phyloP scores from a whole-genome alignment of 2,329 filamentous ascomycete species.

The Pseudogymnoascus sp. region DNA sequence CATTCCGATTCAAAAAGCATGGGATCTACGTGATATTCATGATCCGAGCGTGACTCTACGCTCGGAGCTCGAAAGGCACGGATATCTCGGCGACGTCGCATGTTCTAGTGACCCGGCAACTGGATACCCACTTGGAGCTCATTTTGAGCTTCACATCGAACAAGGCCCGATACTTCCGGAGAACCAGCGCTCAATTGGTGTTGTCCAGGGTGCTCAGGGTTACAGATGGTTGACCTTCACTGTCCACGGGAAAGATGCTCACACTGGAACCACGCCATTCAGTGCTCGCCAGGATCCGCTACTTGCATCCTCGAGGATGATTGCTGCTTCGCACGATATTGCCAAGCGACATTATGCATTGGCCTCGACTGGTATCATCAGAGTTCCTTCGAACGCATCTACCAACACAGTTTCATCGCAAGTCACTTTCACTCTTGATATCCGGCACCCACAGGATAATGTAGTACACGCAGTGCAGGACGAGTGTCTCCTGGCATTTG shows the following conservation, averaged over 20 bases:
- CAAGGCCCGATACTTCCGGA: conserved; percentile 67
- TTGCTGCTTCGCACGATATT: too few relatives aligned
- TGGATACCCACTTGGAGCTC: conserved; percentile 58
- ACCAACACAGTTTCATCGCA: conserved; percentile 16
- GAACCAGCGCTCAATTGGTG: conserved; percentile 52
- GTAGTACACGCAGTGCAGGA: conserved; percentile 15
- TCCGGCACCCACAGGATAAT: conserved; percentile 12
- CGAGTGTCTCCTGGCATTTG: conserved; percentile 12
- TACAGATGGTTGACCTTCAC: conserved; percentile 65
- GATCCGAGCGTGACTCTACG: conserved; percentile 54
- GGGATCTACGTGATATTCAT: conserved; percentile 49
- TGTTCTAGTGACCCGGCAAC: conserved; percentile 34
- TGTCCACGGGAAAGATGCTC: conserved; percentile 38
- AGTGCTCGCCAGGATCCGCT: too few relatives aligned
- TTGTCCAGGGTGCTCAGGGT: conserved; percentile 64
- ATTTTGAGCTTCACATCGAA: conserved; percentile 78
- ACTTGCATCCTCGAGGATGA: too few relatives aligned
- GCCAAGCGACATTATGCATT: too few relatives aligned
- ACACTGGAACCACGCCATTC: conserved; percentile 22
- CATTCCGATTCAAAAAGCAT: conserved; percentile 54
- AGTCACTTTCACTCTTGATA: conserved; percentile 14
- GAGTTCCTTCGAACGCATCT: neutral
- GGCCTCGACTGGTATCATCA: too few relatives aligned
- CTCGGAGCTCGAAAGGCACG: conserved; percentile 60
- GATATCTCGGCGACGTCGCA: conserved; percentile 51